phyloP scores from a whole-genome alignment of 2,329 filamentous ascomycete species.

The Diaporthe helianthi region DNA sequence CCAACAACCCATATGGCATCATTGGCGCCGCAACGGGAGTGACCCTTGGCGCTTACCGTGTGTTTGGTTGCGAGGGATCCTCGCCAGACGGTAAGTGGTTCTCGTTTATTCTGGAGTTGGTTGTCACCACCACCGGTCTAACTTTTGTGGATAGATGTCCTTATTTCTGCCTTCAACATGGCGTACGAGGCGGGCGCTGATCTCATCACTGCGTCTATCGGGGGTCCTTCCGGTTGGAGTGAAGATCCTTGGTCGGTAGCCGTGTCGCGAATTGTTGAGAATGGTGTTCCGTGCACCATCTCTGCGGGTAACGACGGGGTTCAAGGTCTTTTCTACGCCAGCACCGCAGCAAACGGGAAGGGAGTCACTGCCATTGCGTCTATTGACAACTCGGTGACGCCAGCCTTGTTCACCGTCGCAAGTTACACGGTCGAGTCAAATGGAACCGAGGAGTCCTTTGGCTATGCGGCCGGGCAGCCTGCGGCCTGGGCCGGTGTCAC shows the following conservation, averaged over 20 bases:
- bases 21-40: conserved; percentile 64
- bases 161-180: conserved; percentile 65
- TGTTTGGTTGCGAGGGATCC: conserved; percentile 62
- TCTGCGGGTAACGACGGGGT: conserved; percentile 60
- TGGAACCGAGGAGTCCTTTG: conserved; percentile 46
- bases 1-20: conserved; percentile 60
- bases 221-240: conserved; percentile 58
- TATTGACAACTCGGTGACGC: conserved; percentile 54
- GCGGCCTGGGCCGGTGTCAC: conserved; percentile 52
- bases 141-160: conserved; percentile 46
- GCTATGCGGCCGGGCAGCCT: conserved; percentile 51
- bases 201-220: conserved; percentile 63
- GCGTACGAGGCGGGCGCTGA: conserved; percentile 67
- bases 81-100: conserved; percentile 49
- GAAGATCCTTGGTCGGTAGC: conserved; percentile 58
- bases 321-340: conserved; percentile 56
- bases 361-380: conserved; percentile 57
- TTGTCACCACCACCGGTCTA: neutral
- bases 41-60: conserved; percentile 62
- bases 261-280: conserved; percentile 59
- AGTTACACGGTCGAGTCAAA: conserved; percentile 49
- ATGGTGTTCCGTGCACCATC: conserved; percentile 60
- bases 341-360: conserved; percentile 55
- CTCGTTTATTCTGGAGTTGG: neutral
- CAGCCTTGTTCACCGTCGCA: conserved; percentile 51